Evolutionary conservation across 1,139 yeast genomes (phyloP), one percentile per base, ranked within the genome.

Genomic region (Hyphopichia burtonii): DNA sequence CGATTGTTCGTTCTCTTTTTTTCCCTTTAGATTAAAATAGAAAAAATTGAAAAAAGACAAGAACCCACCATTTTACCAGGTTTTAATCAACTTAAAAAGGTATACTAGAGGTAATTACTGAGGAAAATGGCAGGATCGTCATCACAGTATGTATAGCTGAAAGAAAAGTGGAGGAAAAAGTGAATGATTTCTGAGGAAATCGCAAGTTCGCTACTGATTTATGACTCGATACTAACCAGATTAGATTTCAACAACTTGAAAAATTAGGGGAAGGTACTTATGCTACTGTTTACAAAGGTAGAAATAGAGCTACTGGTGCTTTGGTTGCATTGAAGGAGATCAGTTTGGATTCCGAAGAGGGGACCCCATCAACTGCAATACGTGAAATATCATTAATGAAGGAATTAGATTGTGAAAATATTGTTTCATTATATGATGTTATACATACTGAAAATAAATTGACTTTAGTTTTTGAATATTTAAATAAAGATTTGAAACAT

Each of bases 291-390:
- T 93, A 93, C 69, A 93, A 91, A 58, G 99, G 98, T 10, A 76
- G 96, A 46, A 93, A 93, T 63, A 80, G 95, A 42, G 80, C 89
- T 44, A 86, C 96, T 0, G 98, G 98, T 5, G 90, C 93, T 27
- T 76, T 89, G 41, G 99, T 93, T 19, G 99, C 99, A 1, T 71
- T 93, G 54, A 93, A 93, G 61, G 99, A 93, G 63, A 94, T 93
- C 63, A 89, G 85, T 54, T 74, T 93, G 49, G 99, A 93, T 60
- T 85, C 95, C 17, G 98, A 91, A 58, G 99, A 93, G 65, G 99
- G 99, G 11, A 93, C 98, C 0, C 99, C 99, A 2, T 90, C 97
- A 1, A 93, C 99, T 0, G 99, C 99, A 8, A 93, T 93, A 50
- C 77, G 99, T 54, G 99, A 93, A 65, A 93, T 93, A 46, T 93